Evolutionary conservation across 345 rosid genomes (phyloP).

Genomic region (Lumnitzera littorea): DNA sequence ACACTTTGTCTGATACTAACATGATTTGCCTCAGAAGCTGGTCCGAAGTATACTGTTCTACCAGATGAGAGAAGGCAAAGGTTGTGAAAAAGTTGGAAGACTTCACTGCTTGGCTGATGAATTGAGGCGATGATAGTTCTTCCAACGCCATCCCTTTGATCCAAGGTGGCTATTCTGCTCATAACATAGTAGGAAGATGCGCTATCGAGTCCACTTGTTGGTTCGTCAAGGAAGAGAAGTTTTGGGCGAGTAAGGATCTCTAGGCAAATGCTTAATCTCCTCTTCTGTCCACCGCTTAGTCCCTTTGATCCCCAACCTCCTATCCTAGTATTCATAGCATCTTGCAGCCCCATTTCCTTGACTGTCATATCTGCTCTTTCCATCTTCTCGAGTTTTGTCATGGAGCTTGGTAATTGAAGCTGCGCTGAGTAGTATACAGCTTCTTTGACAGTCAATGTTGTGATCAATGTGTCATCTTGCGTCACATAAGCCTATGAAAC

Average conservation of each 20-base stretch:
- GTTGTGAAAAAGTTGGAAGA: neutral
- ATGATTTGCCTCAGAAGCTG: too few species aligned
- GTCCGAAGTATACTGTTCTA: too few species aligned
- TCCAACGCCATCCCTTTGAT: neutral
- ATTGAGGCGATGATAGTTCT: slow-evolving; percentile 8
- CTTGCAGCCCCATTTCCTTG: slow-evolving; percentile 49
- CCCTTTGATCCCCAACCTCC: slow-evolving; percentile 41
- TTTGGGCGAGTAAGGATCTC: slow-evolving; percentile 41
- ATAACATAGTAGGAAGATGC: slow-evolving; percentile 17
- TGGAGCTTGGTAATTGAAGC: slow-evolving; percentile 36
- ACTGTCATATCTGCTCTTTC: slow-evolving; percentile 37
- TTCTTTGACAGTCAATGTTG: slow-evolving; percentile 40
- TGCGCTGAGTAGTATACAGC: slow-evolving; percentile 41
- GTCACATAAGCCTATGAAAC: slow-evolving; percentile 36
- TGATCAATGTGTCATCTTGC: slow-evolving; percentile 35
- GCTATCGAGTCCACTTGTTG: slow-evolving; percentile 45
- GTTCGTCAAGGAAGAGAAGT: slow-evolving; percentile 44
- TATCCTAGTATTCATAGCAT: slow-evolving; percentile 26
- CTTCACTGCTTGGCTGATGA: slow-evolving; percentile 9
- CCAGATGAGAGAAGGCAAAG: too few species aligned
- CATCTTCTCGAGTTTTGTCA: slow-evolving; percentile 25
- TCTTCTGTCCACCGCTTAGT: slow-evolving; percentile 44
- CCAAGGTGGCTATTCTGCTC: neutral
- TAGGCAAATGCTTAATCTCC: slow-evolving; percentile 44
- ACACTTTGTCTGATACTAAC: too few species aligned